Percentiles rank a stretch among this genome's conserved stretches.
Evolutionary conservation across 2,329 filamentous ascomycete species (phyloP).

Genomic region (Xylaria sp.): DNA sequence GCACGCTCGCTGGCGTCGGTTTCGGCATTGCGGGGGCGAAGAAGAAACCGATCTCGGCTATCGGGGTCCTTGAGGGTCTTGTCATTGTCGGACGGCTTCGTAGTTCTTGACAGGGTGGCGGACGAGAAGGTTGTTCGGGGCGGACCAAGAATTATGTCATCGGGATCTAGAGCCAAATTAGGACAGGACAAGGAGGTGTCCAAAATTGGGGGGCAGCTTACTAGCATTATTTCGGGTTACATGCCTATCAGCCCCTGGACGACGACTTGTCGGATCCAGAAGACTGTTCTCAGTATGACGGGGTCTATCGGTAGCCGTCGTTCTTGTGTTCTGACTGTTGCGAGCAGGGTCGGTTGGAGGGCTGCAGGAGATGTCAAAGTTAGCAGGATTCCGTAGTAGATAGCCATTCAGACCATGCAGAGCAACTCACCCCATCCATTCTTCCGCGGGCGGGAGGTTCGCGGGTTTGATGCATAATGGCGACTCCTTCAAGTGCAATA

Average conservation of each 20-base stretch:
- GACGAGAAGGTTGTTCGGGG: slow-evolving; percentile 80
- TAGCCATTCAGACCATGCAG: not conserved
- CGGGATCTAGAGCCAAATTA: slow-evolving; percentile 49
- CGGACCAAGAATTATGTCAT: slow-evolving; percentile 81
- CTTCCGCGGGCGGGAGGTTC: slow-evolving; percentile 74
- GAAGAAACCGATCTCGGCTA: slow-evolving; percentile 53
- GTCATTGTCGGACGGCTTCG: slow-evolving; percentile 48
- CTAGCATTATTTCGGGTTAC: slow-evolving; percentile 52
- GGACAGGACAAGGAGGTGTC: slow-evolving; percentile 19
- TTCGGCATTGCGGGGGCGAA: slow-evolving; percentile 49
- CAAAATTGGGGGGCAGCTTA: slow-evolving; percentile 35
- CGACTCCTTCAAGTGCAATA: slow-evolving; percentile 72
- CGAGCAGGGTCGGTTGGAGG: slow-evolving; percentile 43
- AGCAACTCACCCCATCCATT: slow-evolving; percentile 85
- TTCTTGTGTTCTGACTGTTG: slow-evolving; percentile 38
- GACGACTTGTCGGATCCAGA: slow-evolving; percentile 47
- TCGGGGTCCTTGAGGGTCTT: slow-evolving; percentile 49
- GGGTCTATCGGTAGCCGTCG: slow-evolving; percentile 37
- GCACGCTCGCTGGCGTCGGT: slow-evolving; percentile 37
- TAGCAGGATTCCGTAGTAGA: slow-evolving; percentile 5
- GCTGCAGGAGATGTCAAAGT: slow-evolving; percentile 29
- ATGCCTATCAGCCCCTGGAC: slow-evolving; percentile 49
- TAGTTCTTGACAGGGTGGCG: slow-evolving; percentile 51
- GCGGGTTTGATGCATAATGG: slow-evolving; percentile 78
- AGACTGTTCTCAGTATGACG: slow-evolving; percentile 42